A percentile compares a stretch with the other conserved stretches of the same genome.
phyloP scores from a whole-genome alignment of 2,329 filamentous ascomycete genomes.

The Talaromyces pinophilus region DNA sequence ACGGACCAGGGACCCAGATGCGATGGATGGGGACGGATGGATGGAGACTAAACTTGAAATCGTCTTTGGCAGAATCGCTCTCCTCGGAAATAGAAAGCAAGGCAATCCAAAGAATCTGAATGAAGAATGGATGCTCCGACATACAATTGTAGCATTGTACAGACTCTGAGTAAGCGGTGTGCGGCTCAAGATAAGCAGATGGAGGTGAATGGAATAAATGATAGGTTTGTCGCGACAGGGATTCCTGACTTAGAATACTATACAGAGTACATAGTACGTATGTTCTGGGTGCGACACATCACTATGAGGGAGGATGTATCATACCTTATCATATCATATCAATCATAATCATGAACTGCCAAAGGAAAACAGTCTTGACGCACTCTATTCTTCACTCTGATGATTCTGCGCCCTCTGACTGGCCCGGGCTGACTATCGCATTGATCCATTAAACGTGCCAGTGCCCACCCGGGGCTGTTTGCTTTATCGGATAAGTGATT shows the following conservation, averaged over 20 bases:
- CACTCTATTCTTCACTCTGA: not conserved
- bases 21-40: not conserved
- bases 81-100: not conserved
- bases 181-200: not conserved
- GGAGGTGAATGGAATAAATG: not conserved
- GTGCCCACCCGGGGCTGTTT: not conserved
- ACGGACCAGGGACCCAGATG: not conserved
- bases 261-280: no score
- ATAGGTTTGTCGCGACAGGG: not conserved
- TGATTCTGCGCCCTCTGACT: not conserved
- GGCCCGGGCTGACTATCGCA: not conserved
- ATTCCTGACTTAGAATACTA: not conserved
- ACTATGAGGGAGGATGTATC: not conserved
- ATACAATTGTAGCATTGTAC: not conserved
- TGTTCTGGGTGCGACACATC: not conserved
- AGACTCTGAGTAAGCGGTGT: slow-evolving; percentile 1
- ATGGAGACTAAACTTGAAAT: not conserved
- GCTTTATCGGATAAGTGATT: not conserved
- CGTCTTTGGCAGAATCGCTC: not conserved
- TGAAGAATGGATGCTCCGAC: not conserved
- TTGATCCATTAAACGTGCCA: slow-evolving; percentile 1
- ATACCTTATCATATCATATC: not conserved
- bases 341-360: not conserved
- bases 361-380: not conserved
- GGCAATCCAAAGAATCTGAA: not conserved